These are phyloP conservation scores for Aspergillus amoenus DNA, from an alignment of 2,329 filamentous ascomycete species.

Conservation along the genomic window DNA sequence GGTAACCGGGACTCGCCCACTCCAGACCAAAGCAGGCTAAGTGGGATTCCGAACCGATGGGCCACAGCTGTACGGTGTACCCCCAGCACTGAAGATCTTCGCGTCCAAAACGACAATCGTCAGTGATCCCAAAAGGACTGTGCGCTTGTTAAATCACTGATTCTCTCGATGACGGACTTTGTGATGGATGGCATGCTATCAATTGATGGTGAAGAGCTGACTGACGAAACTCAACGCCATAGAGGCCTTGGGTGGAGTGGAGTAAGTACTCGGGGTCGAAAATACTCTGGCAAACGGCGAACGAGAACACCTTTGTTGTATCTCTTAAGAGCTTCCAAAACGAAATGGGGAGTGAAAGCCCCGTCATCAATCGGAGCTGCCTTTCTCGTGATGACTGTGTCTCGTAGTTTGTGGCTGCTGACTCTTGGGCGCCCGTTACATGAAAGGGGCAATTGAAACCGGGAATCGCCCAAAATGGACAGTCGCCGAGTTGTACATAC, in stretches of 20 bases:
- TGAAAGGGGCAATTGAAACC: not conserved
- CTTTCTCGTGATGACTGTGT: not conserved
- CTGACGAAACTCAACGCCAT: not conserved
- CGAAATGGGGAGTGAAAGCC: not conserved
- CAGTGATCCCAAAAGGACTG: not conserved
- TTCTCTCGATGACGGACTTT: not conserved
- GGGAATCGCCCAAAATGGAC: not conserved
- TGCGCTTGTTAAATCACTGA: not conserved
- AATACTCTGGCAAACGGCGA: not conserved
- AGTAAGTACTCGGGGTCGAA: not conserved
- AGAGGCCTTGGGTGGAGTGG: not conserved
- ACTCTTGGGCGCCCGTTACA: not conserved
- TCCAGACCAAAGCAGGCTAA: slow-evolving; percentile 6
- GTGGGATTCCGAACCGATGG: slow-evolving; percentile 9
- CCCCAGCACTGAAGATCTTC: slow-evolving; percentile 4
- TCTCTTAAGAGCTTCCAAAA: not conserved
- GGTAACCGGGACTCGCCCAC: slow-evolving; percentile 1
- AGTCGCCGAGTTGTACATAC: not conserved
- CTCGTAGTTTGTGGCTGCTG: not conserved
- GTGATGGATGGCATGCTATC: not conserved
- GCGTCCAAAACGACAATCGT: not conserved
- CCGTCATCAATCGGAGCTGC: not conserved
- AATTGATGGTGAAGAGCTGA: not conserved
- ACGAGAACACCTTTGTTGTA: not conserved
- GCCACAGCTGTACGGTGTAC: slow-evolving; percentile 10